Conservation (phyloP, 805 yeast species). For the Candida xiaguanensis region DNA sequence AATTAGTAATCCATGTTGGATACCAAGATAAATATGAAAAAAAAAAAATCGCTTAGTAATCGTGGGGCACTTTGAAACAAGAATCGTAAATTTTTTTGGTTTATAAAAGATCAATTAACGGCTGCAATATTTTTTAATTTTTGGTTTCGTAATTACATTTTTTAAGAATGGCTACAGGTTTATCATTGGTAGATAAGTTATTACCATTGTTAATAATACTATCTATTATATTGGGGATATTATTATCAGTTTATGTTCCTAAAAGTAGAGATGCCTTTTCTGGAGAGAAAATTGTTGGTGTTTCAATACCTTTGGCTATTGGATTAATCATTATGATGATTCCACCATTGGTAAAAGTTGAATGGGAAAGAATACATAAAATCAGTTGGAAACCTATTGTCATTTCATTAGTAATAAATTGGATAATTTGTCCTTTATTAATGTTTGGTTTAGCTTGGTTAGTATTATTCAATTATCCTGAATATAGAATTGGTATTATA, state of each 20-base stretch:
- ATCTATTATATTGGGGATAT: slow-evolving; percentile 34
- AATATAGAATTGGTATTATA: slow-evolving; percentile 51
- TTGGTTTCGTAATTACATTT: too few relatives aligned
- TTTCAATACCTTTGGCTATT: slow-evolving; percentile 44
- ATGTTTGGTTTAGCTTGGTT: slow-evolving; percentile 59
- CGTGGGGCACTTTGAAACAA: too few relatives aligned
- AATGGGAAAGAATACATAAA: slow-evolving; percentile 41
- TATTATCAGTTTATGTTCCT: slow-evolving; percentile 42
- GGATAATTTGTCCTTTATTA: slow-evolving; percentile 54
- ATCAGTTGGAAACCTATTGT: slow-evolving; percentile 24
- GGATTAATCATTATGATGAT: slow-evolving; percentile 56
- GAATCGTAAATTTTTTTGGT: too few relatives aligned
- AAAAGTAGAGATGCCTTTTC: slow-evolving; percentile 31
- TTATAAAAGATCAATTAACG: too few relatives aligned
- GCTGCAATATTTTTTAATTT: too few relatives aligned
- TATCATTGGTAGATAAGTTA: slow-evolving; percentile 32
- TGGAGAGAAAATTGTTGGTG: slow-evolving; percentile 32
- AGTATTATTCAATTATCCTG: slow-evolving; percentile 43
- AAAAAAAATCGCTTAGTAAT: too few relatives aligned
- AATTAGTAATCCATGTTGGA: too few relatives aligned
- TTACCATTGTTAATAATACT: slow-evolving; percentile 32
- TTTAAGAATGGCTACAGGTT: not conserved
- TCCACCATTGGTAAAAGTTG: slow-evolving; percentile 53
- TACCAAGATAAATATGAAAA: too few relatives aligned
- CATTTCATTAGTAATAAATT: slow-evolving; percentile 45